These are phyloP conservation scores for Boletus subcaerulescens DNA, from an alignment of 768 basidiomycete species.

Conservation along the genomic window DNA sequence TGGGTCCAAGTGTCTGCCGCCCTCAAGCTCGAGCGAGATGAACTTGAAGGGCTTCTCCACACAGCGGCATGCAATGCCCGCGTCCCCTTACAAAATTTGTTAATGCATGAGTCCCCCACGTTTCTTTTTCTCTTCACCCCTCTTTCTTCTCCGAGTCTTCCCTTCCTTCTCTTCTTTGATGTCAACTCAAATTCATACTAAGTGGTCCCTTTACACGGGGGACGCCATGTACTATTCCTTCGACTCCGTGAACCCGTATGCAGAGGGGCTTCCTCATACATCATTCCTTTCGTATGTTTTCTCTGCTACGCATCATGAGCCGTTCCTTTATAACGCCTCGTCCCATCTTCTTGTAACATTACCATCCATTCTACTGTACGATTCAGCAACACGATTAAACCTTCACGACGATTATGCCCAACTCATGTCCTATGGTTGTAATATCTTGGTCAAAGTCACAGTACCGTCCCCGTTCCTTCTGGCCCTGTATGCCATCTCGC, in stretches of 20 bases:
- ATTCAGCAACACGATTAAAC: slow-evolving; percentile 4
- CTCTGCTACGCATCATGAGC: slow-evolving; percentile 7
- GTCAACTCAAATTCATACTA: not conserved
- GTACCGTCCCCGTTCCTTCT: slow-evolving; percentile 1
- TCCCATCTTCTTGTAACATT: slow-evolving; percentile 6
- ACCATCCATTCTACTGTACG: slow-evolving; percentile 20
- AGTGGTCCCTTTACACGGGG: not conserved
- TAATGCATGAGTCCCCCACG: not conserved
- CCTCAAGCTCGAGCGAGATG: not conserved
- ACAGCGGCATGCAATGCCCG: not conserved
- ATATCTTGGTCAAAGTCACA: slow-evolving; percentile 20
- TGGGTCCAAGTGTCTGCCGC: not conserved
- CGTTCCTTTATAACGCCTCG: not conserved
- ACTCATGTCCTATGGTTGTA: not conserved
- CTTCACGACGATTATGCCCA: not conserved
- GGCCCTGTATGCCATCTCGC: slow-evolving; percentile 11
- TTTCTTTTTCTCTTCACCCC: not conserved
- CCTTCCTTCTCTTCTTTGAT: not conserved
- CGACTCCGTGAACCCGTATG: slow-evolving; percentile 6
- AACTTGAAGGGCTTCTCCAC: not conserved
- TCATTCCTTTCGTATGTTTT: not conserved
- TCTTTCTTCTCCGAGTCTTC: not conserved
- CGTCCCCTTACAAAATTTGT: not conserved
- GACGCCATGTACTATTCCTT: slow-evolving; percentile 2
- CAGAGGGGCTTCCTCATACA: not conserved